phyloP scores from a whole-genome alignment of 1,284 basidiomycete species.

The Fistulinella staudtii region DNA sequence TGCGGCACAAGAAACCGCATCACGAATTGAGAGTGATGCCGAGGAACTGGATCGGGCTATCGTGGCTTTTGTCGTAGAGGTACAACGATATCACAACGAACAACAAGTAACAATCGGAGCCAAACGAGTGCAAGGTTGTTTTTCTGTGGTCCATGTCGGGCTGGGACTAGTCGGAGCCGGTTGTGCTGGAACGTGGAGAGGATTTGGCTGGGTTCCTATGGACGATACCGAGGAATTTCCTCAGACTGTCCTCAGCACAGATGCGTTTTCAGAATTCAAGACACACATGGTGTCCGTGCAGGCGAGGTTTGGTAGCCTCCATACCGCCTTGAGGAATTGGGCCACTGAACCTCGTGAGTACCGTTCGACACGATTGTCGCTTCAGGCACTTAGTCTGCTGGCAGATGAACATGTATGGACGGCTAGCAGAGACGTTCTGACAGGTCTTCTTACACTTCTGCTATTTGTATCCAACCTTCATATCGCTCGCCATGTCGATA shows the following conservation, averaged over 20 bases:
- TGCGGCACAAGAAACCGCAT: slow-evolving; percentile 58
- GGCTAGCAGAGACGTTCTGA: slow-evolving; percentile 46
- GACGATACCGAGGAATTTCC: slow-evolving; percentile 49
- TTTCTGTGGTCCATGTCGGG: slow-evolving; percentile 63
- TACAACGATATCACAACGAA: slow-evolving; percentile 54
- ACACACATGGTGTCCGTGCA: slow-evolving; percentile 46
- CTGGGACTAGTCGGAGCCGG: slow-evolving; percentile 72
- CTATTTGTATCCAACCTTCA: slow-evolving; percentile 62
- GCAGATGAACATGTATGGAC: slow-evolving; percentile 29
- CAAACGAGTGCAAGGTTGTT: slow-evolving; percentile 62
- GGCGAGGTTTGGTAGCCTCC: slow-evolving; percentile 42
- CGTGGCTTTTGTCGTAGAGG: slow-evolving; percentile 66
- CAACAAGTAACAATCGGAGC: slow-evolving; percentile 32
- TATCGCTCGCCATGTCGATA: slow-evolving; percentile 70
- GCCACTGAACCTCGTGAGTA: slow-evolving; percentile 41
- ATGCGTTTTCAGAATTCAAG: slow-evolving; percentile 53
- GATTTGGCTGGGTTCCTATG: slow-evolving; percentile 69
- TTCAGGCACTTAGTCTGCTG: slow-evolving; percentile 9
- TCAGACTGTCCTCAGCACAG: slow-evolving; percentile 45
- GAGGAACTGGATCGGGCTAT: slow-evolving; percentile 76
- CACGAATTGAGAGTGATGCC: slow-evolving; percentile 72
- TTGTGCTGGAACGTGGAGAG: slow-evolving; percentile 65
- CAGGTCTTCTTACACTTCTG: slow-evolving; percentile 54
- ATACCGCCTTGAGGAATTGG: slow-evolving; percentile 37
- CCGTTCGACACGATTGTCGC: not conserved